Base-by-base conservation (phyloP, 345 rosid genomes). In the Erucastrum elatum region DNA sequence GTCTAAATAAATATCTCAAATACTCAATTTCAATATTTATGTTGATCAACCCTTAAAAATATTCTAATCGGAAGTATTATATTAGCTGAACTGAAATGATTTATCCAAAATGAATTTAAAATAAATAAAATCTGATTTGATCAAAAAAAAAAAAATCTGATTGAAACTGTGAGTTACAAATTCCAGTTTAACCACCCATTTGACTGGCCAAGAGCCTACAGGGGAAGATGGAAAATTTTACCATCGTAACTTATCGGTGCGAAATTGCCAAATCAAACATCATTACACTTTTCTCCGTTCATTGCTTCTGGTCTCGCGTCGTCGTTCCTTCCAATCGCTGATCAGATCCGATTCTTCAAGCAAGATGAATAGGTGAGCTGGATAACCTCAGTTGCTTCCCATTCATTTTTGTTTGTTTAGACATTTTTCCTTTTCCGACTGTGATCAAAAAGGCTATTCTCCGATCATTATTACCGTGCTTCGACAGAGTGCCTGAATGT, bases 261-360 rank as follows among this genome's bases (percentile, higher is more conserved):
- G 66, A 72, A 61, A 74, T 74, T 79, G 72, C 81, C 66, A 68
- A 79, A 73, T 73, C 77, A 73, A 74, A 72, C 25, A 74, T 71
- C 72, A 33, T 5, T 64, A 76, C 89, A 76, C 83, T 68, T 58
- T 62, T 86, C 79, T 72, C 86, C 85, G 78, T 82, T 83, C 76
- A 35, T 59, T 21, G 30, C 64, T 59, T 2, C 64, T 26, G 8
- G 30, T 58, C 61, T 8, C 30, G 5, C 61, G 61, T 55, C 61
- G 26, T 53, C 26, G 10, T 51, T 62, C 51, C 1, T 69, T 60
- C 35, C 10, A 3, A 34, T 64, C 68, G 13, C 6, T 64, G 58
- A 25, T 61, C 61, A 67, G 71, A 4, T 64, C 8, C 41, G 51
- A 5, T 30, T 69, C n/a, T 10, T 49, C 34, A 53, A 49, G 17